These are phyloP conservation scores for Melocanna baccifera DNA, from an alignment of 176 grass and related monocot genomes.

Conservation along the genomic window DNA sequence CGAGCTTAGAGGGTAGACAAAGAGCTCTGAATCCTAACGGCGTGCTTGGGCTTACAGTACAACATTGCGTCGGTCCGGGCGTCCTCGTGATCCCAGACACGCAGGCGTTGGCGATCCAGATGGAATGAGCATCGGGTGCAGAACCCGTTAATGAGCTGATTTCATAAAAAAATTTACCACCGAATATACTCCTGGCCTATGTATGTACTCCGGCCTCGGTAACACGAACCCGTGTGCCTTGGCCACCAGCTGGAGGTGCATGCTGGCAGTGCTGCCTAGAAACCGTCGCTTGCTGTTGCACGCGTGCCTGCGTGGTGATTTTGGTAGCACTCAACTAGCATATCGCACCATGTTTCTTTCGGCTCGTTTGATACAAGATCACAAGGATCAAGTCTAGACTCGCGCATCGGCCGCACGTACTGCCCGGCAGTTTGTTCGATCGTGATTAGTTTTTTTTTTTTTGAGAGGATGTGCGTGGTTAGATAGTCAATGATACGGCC, in stretches of 20 bases:
- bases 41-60: not conserved
- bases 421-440: not conserved
- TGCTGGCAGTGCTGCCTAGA: not conserved
- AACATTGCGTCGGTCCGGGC: slow-evolving; percentile 25
- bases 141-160: too few relatives aligned
- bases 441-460: too few relatives aligned
- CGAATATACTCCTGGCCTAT: not conserved
- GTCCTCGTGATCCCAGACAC: slow-evolving; percentile 72
- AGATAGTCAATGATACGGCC: slow-evolving; percentile 23
- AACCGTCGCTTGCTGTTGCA: not conserved
- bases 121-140: slow-evolving; percentile 20
- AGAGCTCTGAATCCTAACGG: not conserved
- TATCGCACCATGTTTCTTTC: not conserved
- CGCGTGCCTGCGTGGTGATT: not conserved
- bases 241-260: slow-evolving; percentile 5
- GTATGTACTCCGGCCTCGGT: slow-evolving; percentile 29
- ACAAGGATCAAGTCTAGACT: not conserved
- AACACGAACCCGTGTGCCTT: not conserved
- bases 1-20: not conserved
- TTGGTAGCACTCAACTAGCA: not conserved
- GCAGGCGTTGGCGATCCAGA: slow-evolving; percentile 50
- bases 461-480: not conserved
- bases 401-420: slow-evolving; percentile 11
- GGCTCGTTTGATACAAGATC: not conserved
- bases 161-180: too few relatives aligned